Evolutionary conservation across 2,329 filamentous ascomycete genomes (phyloP), one percentile per base, ranked within the genome.

Genomic region (Ophiosphaerella herpotricha): DNA sequence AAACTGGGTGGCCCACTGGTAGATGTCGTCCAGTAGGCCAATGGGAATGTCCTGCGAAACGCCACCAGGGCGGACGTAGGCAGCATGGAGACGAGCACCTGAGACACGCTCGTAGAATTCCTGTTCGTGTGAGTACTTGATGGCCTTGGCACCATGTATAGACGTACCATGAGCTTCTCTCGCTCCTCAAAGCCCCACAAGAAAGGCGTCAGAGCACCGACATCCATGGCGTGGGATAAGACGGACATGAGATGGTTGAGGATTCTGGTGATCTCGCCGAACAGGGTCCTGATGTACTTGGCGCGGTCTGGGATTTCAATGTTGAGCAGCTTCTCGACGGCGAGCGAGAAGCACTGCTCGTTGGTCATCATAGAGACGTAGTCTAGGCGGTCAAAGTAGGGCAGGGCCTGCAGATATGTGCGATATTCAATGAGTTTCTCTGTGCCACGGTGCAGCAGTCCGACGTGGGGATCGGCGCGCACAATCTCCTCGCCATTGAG

Each of bases 361-460:
- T 99, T 99, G 70, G 94, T 99, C 94, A 99, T 99, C 95, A 99
- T 99, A 69, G 91, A 97, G 65, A 97, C 92, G 77, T 99, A 99
- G 78, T 99, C 94, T 75, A 99, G 83, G 66, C 94, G 91, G 79
- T 99, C 94, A 74, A 99, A 99, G 82, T 99, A 99, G 48, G 94
- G 94, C 72, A 99, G 82, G 50, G 94, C 94, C 82, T 99, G 94
- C 71, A 97, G 84, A 74, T 99, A 99, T 66, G 93, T 96, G 84
- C 96, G 97, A 85, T 99, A 99, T 82, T 99, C 94, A 78, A 97
- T 97, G 78, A 99, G 85, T 84, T 99, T 99, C 83, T 99, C 94
- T 57, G 94, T 99, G 64, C 94, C 94, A 68, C 94, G 87, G 77
- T 99, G 94, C 70, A 99, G 84, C 75, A 99, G 81, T 50, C 94